These are phyloP conservation scores for Actinidia arguta DNA, from an alignment of 179 eudicot species.

Conservation along the genomic window DNA sequence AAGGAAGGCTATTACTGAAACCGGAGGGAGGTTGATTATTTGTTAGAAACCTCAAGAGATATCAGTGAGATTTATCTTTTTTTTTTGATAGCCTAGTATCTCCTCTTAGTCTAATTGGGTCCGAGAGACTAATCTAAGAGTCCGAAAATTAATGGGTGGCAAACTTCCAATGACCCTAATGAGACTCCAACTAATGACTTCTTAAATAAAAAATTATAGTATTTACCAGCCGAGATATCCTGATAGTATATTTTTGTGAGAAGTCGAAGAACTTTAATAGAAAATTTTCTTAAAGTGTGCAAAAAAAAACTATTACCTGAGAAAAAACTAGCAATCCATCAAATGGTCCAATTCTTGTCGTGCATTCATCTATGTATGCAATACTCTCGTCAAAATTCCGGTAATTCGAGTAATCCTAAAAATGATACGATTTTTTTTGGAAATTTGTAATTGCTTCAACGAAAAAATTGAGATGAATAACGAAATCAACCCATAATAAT, in stretches of 20 bases:
- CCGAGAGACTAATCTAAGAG: too few species aligned
- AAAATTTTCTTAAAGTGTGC: not conserved
- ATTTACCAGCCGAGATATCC: too few species aligned
- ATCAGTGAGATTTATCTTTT: too few species aligned
- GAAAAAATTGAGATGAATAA: not conserved
- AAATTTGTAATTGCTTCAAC: not conserved
- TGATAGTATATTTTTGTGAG: too few species aligned
- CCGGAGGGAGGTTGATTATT: too few species aligned
- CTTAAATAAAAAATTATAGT: too few species aligned
- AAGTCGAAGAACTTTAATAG: not conserved
- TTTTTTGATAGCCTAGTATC: too few species aligned
- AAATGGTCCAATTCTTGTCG: not conserved
- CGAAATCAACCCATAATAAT: not conserved
- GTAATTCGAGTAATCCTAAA: not conserved
- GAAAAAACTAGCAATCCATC: slow-evolving; percentile 12
- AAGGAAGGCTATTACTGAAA: too few species aligned
- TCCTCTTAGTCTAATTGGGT: too few species aligned
- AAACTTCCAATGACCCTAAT: not conserved
- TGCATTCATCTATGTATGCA: not conserved
- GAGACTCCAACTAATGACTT: not conserved
- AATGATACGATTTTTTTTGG: not conserved
- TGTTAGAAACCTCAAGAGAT: too few species aligned
- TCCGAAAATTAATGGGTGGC: too few species aligned
- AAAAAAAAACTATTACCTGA: not conserved
- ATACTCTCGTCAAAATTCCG: slow-evolving; percentile 12